These are phyloP conservation scores for Cladobotryum protrusum DNA, from an alignment of 2,329 filamentous ascomycete species.

Conservation along the genomic window DNA sequence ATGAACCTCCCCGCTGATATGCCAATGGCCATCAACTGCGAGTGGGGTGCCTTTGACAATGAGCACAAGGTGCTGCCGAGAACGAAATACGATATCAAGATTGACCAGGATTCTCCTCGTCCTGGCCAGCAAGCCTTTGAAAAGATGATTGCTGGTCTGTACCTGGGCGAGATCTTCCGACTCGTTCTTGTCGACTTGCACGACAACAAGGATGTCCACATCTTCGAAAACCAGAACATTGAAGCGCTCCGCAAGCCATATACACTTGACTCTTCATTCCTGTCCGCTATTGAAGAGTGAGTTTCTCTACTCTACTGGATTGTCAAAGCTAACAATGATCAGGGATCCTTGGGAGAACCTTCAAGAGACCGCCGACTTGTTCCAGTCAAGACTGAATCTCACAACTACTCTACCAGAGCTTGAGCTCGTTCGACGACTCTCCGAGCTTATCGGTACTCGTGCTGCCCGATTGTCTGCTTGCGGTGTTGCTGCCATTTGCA, in stretches of 20 bases:
- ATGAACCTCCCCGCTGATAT: slow-evolving; percentile 79
- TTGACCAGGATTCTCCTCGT: slow-evolving; percentile 86
- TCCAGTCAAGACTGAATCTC: slow-evolving; percentile 70
- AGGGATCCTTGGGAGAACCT: slow-evolving; percentile 95
- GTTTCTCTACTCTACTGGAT: slow-evolving; percentile 22
- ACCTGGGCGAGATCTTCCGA: slow-evolving; percentile 91
- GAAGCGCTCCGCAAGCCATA: slow-evolving; percentile 78
- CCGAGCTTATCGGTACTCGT: slow-evolving; percentile 91
- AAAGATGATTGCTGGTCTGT: slow-evolving; percentile 95
- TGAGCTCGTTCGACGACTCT: slow-evolving; percentile 79
- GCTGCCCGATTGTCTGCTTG: slow-evolving; percentile 89
- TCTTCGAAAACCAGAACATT: slow-evolving; percentile 83
- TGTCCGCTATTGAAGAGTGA: slow-evolving; percentile 84
- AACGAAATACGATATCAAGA: slow-evolving; percentile 77
- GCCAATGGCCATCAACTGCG: slow-evolving; percentile 94
- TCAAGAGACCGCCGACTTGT: slow-evolving; percentile 77
- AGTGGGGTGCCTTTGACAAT: slow-evolving; percentile 96
- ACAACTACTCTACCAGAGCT: slow-evolving; percentile 69
- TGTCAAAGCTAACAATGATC: slow-evolving; percentile 13
- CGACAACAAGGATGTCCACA: slow-evolving; percentile 64
- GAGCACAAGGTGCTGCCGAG: slow-evolving; percentile 81
- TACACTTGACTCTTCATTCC: slow-evolving; percentile 85
- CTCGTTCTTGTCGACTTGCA: slow-evolving; percentile 79
- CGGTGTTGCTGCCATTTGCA: slow-evolving; percentile 92
- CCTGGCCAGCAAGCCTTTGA: slow-evolving; percentile 94